Base-by-base conservation (phyloP, 495 filamentous ascomycete species). In the Parmelia sp. region DNA sequence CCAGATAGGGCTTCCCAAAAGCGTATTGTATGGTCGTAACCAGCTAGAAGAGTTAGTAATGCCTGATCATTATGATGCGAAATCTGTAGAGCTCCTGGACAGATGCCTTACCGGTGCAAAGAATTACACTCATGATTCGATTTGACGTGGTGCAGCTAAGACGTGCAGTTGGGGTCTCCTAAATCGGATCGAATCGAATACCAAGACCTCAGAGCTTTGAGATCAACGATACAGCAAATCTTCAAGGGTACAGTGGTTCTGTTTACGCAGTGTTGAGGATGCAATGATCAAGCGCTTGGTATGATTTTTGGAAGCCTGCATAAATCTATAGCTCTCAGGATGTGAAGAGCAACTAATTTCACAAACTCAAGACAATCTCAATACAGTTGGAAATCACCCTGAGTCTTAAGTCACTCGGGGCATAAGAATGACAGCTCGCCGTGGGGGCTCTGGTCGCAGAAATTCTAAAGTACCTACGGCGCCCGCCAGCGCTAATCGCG, bases 1-100 rank as follows among this genome's bases (percentile, higher is more conserved):
- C 94, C 94, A 8, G 92, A 96, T 57, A 98, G 84, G 6, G 94
- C 94, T 74, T 98, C 94, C 94, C 94, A 98, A 80, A 98, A 98
- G 61, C 94, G 86, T 70, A 98, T 98, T 45, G 94, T 97, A 78
- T 98, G 94, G 80, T 98, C 94, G 78, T 98, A 97, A 69, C 94
- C 95, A 75, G 94, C 94, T 90, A 55, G 60, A 65, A 58, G 60
- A n/a, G 36, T 23, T 17, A 4, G 57, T 25, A 29, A 61, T 60
- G 61, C 29, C 12, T 47, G 15, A 27, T 21, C 4, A 19, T 31
- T 69, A 60, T 39, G 40, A 36, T 19, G 55, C 31, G 11, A 53
- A 31, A 74, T 84, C 72, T 78, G 15, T 51, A 51, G 47, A 51
- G 15, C 15, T 31, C 51, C 4, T 21, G 51, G 35, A 36, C 4